Evolutionary conservation across 2,329 filamentous ascomycete genomes (phyloP).

Genomic region (Ceratocystis albifundus): DNA sequence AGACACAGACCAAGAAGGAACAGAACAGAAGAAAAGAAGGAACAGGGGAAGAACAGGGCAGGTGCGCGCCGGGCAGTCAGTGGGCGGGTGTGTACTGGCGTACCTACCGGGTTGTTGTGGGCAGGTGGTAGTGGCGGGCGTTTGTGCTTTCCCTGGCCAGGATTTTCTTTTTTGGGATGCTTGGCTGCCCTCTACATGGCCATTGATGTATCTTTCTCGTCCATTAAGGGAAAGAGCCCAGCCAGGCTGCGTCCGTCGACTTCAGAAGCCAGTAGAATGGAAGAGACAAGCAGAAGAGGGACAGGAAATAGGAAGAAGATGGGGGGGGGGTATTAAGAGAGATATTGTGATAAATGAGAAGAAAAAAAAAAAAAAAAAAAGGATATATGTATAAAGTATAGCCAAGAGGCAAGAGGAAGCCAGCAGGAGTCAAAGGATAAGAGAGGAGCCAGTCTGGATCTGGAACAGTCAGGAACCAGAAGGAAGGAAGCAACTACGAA

Average conservation of each 20-base stretch:
- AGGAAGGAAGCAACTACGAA: constrained; percentile 4
- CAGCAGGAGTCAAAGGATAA: background rate
- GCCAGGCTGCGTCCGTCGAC: too few species aligned
- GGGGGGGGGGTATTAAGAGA: too few species aligned
- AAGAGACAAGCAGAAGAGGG: too few species aligned
- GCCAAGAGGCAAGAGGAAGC: background rate
- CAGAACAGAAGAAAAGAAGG: constrained; percentile 1
- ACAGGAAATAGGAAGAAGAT: too few species aligned
- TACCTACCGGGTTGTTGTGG: background rate
- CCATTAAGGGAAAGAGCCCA: too few species aligned
- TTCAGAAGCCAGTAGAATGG: too few species aligned
- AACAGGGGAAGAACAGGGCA: constrained; percentile 7
- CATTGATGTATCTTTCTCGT: background rate
- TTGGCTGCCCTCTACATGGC: background rate
- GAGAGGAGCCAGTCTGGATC: background rate
- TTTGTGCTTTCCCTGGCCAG: background rate
- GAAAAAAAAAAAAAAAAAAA: too few species aligned
- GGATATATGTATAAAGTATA: background rate
- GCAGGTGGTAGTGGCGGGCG: constrained; percentile 2
- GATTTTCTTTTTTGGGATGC: background rate
- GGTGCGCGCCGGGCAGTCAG: background rate
- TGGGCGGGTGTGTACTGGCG: background rate
- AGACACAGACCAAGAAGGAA: constrained; percentile 9
- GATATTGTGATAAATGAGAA: too few species aligned
- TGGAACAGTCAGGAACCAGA: constrained; percentile 3